Base-by-base conservation (phyloP, 78 protist species). In the Parvularia atlantis region DNA sequence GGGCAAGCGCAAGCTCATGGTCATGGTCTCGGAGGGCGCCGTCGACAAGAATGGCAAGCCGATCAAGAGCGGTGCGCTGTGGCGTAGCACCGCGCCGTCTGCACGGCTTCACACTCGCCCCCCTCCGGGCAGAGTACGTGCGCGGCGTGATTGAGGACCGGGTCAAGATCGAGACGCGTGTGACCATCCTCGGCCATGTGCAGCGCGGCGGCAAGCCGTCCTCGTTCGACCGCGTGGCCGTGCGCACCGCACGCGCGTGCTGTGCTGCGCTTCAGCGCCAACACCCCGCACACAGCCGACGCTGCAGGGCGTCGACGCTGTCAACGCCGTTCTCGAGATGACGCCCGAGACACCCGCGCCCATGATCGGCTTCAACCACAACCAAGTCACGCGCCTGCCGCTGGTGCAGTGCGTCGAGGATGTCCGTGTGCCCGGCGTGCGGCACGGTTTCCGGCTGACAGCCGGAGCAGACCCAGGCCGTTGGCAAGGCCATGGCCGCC, bases 171-270 rank as follows among this genome's bases (percentile, higher is more conserved):
- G 91, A 81, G 57, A 83, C 87, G 7, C 66, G 91, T 33, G 68
- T 86, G 53, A 86, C 91, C 10, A 78, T 75, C 13, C 81, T 87
- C 11, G 92, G 92, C 26, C 92, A 87, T 67, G 87, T 83, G 13
- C 92, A 87, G 68, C 65, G 92, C 39, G 92, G 92, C 37, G 92
- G 92, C 46, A 37, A 30, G 9, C 85, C 92, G 41, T 58, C 88
- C 26, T 78, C 70, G 53, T 79, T 56, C 36, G 92, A 87, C 66
- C 79, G 92, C 31, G 58, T 81, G 39, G 53, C 83, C 28, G 77
- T 66, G 26, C 50, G 67, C 54, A 58, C 7, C 39, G 26, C 44
- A 17, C n/a, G 48, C 11, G 20, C 54, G 30, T 17, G 54, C 20
- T 22, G 31, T 22, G 28, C 9, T 20, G 16, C 60, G 28, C 16